Evolutionary conservation across 305 asterid species (phyloP).

Genomic region (Coffea humblotiana): DNA sequence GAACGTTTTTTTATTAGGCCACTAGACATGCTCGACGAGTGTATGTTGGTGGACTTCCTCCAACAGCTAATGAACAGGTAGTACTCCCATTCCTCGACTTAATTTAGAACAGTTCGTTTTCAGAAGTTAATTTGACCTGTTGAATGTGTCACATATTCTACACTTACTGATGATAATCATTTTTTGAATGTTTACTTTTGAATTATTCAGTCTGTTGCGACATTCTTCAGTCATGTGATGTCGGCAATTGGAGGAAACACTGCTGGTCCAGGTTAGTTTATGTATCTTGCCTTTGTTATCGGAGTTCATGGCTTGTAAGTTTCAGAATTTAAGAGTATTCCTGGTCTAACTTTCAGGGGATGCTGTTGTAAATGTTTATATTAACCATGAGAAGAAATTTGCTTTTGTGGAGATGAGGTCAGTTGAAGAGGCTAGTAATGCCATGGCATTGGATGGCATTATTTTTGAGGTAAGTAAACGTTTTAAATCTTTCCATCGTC

Average conservation of each 20-base stretch:
- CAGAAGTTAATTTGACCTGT: neutral
- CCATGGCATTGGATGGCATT: conserved; percentile 97
- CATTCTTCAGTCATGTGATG: conserved; percentile 93
- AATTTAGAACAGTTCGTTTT: neutral
- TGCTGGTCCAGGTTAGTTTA: conserved; percentile 87
- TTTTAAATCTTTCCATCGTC: neutral
- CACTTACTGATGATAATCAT: neutral
- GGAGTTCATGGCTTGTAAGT: neutral
- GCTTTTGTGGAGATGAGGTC: conserved; percentile 99
- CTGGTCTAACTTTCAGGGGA: conserved; percentile 58
- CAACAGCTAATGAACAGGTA: conserved; percentile 96
- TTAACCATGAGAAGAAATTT: conserved; percentile 94
- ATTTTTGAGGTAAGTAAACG: conserved; percentile 75
- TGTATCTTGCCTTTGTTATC: neutral
- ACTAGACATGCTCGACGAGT: conserved; percentile 97
- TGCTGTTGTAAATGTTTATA: conserved; percentile 96
- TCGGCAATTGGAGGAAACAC: conserved; percentile 96
- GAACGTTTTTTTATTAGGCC: conserved; percentile 45
- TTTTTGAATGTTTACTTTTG: conserved; percentile 10
- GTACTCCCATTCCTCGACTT: neutral
- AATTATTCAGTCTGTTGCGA: conserved; percentile 81
- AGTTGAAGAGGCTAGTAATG: conserved; percentile 99
- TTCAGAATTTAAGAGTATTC: neutral
- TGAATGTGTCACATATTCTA: neutral
- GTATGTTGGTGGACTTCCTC: conserved; percentile 97